Evolutionary conservation across 2,329 filamentous ascomycete genomes (phyloP).

Genomic region (Colletotrichum eleusines): DNA sequence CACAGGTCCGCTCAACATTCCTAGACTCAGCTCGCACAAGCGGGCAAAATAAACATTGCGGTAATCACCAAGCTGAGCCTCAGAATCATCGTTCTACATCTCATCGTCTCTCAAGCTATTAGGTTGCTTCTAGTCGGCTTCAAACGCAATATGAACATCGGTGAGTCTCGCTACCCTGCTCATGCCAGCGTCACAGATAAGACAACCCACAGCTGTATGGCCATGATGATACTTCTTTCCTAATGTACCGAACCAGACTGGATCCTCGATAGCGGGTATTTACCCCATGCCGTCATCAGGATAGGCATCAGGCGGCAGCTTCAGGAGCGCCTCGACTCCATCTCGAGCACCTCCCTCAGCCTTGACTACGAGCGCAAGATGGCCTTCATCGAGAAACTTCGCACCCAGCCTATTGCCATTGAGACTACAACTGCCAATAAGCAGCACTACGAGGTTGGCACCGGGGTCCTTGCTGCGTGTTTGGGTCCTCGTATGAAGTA

Average conservation of each 20-base stretch:
- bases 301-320: slow-evolving; percentile 76
- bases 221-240: slow-evolving; percentile 17
- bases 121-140: not conserved
- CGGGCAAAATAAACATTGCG: not conserved
- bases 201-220: not conserved
- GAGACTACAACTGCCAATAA: slow-evolving; percentile 74
- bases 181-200: not conserved
- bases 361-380: slow-evolving; percentile 71
- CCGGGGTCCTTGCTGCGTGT: slow-evolving; percentile 70
- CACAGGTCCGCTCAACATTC: not conserved
- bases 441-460: slow-evolving; percentile 81
- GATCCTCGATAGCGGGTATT: slow-evolving; percentile 74
- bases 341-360: slow-evolving; percentile 65
- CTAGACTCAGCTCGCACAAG: not conserved
- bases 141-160: slow-evolving; percentile 30
- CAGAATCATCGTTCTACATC: not conserved
- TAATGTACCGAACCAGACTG: slow-evolving; percentile 55
- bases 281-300: slow-evolving; percentile 73
- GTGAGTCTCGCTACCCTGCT: slow-evolving; percentile 7
- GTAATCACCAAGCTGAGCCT: not conserved
- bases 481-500: slow-evolving; percentile 81
- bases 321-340: slow-evolving; percentile 67
- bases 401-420: slow-evolving; percentile 74
- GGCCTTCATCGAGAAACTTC: slow-evolving; percentile 70
- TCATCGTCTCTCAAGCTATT: not conserved